Base-by-base conservation (phyloP, 495 filamentous ascomycete genomes). In the Lichina pygmaea region DNA sequence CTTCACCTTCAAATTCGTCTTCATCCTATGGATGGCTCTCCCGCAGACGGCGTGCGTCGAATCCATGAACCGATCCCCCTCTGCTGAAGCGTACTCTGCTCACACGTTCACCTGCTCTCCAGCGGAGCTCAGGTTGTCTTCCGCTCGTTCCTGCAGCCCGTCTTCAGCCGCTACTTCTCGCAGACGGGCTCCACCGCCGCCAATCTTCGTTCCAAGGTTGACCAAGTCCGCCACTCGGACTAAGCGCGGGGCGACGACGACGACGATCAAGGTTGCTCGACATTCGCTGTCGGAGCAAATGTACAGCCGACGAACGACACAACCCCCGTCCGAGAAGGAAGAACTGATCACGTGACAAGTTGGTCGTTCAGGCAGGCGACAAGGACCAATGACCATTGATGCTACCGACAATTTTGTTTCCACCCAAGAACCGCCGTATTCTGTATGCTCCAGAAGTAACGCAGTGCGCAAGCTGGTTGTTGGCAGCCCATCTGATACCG, bases 1-100 rank as follows among this genome's bases (percentile, higher is more conserved):
- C 75, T 99, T 83, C 65, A 89, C 86, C 64, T 95, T 95, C 78
- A 99, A 99, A 69, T 93, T 99, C 58, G 70, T 84, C 56, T 73
- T 94, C 56, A 66, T 94, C 54, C 73, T 99, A 57, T 99, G 91
- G 91, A 81, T 95, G 64, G 77, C 86, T 52, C 81, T 99, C 50
- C 89, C 89, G 53, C 74, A 81, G 62, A 91, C 85, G 66, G 66
- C 66, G 89, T 95, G 76, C 58, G 77, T 68, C 34, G 43, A 11
- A 38, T 30, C 34, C 9, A 16, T 51, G 33, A 7, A 13, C 17
- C 34, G 39, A 16, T 24, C 36, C 17, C 24, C 24, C 4, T 24
- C 24, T 49, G 13, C 33, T 44, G 42, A 12, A 12, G 13, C 37
- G 24, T 24, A 46, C 24, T 47, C 39, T 40, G 24, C 57, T 63